Percentiles rank a stretch among this genome's conserved stretches.
Evolutionary conservation across 176 grass and related monocot species (phyloP).

Genomic region (Oryza glumipatula): DNA sequence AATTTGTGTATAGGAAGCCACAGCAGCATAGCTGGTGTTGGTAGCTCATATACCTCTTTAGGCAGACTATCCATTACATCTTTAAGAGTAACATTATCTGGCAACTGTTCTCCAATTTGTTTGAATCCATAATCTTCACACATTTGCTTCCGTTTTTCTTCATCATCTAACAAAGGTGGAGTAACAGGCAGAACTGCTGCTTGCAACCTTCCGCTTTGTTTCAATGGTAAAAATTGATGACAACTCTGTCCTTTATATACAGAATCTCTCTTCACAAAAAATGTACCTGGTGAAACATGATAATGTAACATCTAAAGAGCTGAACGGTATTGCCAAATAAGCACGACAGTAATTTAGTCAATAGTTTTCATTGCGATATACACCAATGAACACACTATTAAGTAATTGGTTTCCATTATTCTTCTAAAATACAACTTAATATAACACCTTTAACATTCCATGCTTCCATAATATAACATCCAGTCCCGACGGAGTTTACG

Average conservation of each 20-base stretch:
- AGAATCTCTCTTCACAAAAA: conserved; percentile 41
- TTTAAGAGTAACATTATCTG: conserved; percentile 73
- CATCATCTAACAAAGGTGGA: conserved; percentile 52
- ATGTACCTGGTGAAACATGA: conserved; percentile 30
- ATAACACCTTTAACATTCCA: not conserved
- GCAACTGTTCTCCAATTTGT: conserved; percentile 87
- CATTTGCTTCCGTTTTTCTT: conserved; percentile 62
- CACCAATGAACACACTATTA: not conserved
- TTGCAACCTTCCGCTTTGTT: conserved; percentile 37
- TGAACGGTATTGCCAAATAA: conserved; percentile 13
- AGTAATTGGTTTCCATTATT: not conserved
- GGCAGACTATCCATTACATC: conserved; percentile 94
- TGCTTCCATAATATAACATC: not conserved
- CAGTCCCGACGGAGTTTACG: not conserved
- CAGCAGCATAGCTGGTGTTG: conserved; percentile 22
- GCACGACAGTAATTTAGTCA: conserved; percentile 1
- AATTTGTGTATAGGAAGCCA: conserved; percentile 1
- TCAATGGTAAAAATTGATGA: conserved; percentile 39
- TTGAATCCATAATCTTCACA: conserved; percentile 79
- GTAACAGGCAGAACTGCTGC: conserved; percentile 53
- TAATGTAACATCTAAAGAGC: not conserved
- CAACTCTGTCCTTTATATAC: conserved; percentile 26
- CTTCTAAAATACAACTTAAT: conserved; percentile 5
- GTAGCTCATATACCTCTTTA: conserved; percentile 67
- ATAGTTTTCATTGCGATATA: not conserved